Percentiles rank a stretch among this genome's conserved stretches.
Conservation (phyloP, 352 stramenopile species). For the Aphanomyces stellatus region DNA sequence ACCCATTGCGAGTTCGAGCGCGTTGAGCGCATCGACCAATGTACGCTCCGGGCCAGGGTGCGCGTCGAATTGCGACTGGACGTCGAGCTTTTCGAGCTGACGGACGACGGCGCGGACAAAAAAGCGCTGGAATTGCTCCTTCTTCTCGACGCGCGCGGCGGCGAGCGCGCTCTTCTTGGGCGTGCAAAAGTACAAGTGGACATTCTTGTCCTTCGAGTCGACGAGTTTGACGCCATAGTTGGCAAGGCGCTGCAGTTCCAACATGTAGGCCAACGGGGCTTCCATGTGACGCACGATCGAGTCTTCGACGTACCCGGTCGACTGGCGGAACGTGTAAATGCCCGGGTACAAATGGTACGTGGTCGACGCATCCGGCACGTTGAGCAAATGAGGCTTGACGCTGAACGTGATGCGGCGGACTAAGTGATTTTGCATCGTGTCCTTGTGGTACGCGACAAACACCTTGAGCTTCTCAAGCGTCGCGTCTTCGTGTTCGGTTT, state of each 20-base stretch:
- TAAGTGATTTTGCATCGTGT: constrained; percentile 54
- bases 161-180: constrained; percentile 84
- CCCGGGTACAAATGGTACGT: constrained; percentile 68
- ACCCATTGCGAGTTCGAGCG: constrained; percentile 92
- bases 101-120: constrained; percentile 96
- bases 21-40: constrained; percentile 97
- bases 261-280: constrained; percentile 94
- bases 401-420: constrained; percentile 86
- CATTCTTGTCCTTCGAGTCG: constrained; percentile 92
- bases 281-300: constrained; percentile 98
- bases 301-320: constrained; percentile 93
- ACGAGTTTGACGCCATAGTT: constrained; percentile 97
- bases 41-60: constrained; percentile 93
- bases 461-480: constrained; percentile 46
- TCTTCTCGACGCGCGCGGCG: constrained; percentile 61
- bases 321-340: constrained; percentile 86
- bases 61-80: constrained; percentile 82
- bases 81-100: constrained; percentile 73
- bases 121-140: constrained; percentile 87
- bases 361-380: constrained; percentile 30
- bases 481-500: constrained; percentile 44
- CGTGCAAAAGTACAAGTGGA: constrained; percentile 97
- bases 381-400: constrained; percentile 39
- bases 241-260: constrained; percentile 95
- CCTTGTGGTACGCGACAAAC: constrained; percentile 56